Evolutionary conservation across 2,329 filamentous ascomycete species (phyloP), one percentile per base, ranked within the genome.

Genomic region (Ilyonectria destructans): DNA sequence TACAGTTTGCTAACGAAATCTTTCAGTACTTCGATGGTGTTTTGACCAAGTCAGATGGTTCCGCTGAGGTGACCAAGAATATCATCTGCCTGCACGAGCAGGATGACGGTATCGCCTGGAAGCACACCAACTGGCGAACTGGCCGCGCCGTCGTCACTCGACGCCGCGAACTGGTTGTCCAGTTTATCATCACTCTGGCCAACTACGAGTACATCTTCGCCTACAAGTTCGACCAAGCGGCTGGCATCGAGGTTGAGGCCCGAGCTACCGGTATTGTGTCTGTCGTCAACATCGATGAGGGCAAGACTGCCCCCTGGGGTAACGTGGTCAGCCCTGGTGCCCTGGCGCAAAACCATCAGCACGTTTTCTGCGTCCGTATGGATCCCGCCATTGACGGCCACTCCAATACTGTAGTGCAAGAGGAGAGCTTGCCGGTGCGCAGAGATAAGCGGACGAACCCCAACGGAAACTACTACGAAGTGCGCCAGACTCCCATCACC

Each of bases 271-370:
- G 85, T 6, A 85, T 90, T 72, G 75, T 81, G 51, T 80, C 78
- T 3, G 79, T 78, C 10, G 74, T 77, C 63, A 86, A 89, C 61
- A 84, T 87, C 13, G 87, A 82, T 77, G 85, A 87, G 69, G 89
- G 90, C 64, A 87, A 86, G 58, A 81, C 78, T 7, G 88, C 77
- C n/a, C 81, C 79, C 1, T 91, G 87, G 77, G 89, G 88, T 7
- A 92, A 87, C 62, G 83, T 91, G 4, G 89, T 93, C 4, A 84
- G 84, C 6, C 85, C 87, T 0, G 90, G 90, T 0, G 86, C 88
- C 0, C 79, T 92, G 6, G 90, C 90, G 0, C 88, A 89, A 58
- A 90, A 91, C 77, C 90, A 92, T 73, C 90, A 92, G 75, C 90
- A 92, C 79, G 84, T 92, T 59, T 92, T 92, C 76, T 87, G 84